Evolutionary conservation across 257 asterid genomes (phyloP).

Genomic region (Rehmannia glutinosa): DNA sequence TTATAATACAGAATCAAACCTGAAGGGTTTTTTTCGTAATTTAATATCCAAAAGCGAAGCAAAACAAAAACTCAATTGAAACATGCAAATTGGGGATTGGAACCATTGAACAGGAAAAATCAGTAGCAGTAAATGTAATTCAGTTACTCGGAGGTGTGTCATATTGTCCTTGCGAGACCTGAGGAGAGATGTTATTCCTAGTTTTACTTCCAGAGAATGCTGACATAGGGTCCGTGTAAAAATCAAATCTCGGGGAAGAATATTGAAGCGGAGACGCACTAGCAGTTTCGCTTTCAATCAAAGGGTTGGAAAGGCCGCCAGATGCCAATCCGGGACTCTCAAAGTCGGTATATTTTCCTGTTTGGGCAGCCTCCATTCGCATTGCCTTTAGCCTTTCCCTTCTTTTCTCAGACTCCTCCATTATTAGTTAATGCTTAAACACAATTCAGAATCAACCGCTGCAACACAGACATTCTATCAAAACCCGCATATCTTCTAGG

Average conservation of each 20-base stretch:
- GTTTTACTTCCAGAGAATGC: conserved; percentile 65
- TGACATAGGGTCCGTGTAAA: conserved; percentile 76
- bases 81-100: background rate
- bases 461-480: conserved; percentile 11
- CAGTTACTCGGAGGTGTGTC: conserved; percentile 53
- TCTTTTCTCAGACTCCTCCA: conserved; percentile 81
- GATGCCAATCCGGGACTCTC: conserved; percentile 25
- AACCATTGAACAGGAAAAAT: background rate
- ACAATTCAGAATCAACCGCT: conserved; percentile 13
- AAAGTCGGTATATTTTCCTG: conserved; percentile 18
- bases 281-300: conserved; percentile 36
- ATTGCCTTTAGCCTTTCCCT: conserved; percentile 71
- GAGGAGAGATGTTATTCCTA: conserved; percentile 42
- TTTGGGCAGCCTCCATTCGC: conserved; percentile 54
- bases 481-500: background rate
- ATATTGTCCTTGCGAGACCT: conserved; percentile 38
- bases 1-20: no score
- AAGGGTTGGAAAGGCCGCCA: conserved; percentile 61
- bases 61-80: background rate
- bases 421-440: conserved; percentile 19
- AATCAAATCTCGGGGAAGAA: conserved; percentile 61
- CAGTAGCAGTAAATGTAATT: background rate
- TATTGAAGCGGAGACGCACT: conserved; percentile 21
- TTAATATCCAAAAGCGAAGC: conserved; percentile 1
- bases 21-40: no score